Base-by-base conservation (phyloP, 306 rosid genomes). In the Vigna unguiculata region DNA sequence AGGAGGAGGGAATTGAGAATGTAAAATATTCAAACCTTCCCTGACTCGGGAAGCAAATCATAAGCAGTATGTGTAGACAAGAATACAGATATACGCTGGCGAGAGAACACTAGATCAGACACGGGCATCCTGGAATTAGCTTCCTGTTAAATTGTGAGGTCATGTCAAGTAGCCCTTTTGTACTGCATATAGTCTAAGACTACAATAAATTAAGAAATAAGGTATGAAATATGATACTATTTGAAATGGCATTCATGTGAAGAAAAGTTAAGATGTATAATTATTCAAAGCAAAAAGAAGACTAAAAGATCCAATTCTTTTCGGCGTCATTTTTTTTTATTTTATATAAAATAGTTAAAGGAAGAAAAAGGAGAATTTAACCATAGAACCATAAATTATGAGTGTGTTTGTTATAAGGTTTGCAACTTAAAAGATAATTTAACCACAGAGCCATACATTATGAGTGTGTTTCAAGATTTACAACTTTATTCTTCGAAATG, bases 31-130 rank as follows among this genome's bases (percentile, higher is more conserved):
- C 92, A 83, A 83, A 93, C 98, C 98, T 93, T 93, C 82, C 98
- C 98, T 41, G 98, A 93, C 83, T 93, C 95, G 2, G 98, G 98
- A 84, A 93, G 93, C 80, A 93, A 81, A 67, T 93, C 93, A 34
- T 89, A 93, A 55, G 93, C 89, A 76, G 82, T 88, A 78, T 86
- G 87, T 11, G 87, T 38, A 71, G 95, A 86, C 82, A 93, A 74
- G 88, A 89, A 93, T 34, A 54, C 74, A 48, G 91, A 88, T 82
- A 91, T 79, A 70, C 88, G 90, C 49, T 85, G 88, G n/a, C 90
- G 90, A 73, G 95, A 91, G 69, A 81, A 82, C 85, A 88, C 86
- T 57, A 93, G 67, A 78, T 91, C 91, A 69, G 90, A 79, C 30
- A 57, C 83, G 40, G 87, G 77, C 82, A 83, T 70, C 82, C 86